Evolutionary conservation across 306 rosid species (phyloP).

Genomic region (Vigna hirtella): DNA sequence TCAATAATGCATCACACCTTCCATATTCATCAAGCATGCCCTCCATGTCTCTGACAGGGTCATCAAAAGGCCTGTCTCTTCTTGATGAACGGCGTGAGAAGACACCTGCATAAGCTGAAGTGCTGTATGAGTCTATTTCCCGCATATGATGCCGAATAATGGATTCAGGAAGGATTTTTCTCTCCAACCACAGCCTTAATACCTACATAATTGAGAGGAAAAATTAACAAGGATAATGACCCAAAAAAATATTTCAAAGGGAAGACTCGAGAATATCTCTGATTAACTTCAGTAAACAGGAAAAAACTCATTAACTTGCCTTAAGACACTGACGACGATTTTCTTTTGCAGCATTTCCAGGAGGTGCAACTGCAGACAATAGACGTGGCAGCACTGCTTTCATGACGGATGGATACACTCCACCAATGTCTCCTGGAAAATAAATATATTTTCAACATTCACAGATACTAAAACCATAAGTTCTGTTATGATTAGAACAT

Average conservation of each 20-base stretch:
- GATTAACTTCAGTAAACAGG: conserved; percentile 28
- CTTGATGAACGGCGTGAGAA: conserved; percentile 81
- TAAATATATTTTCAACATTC: conserved; percentile 34
- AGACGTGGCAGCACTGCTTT: conserved; percentile 82
- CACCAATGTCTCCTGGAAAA: conserved; percentile 76
- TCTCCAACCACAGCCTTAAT: conserved; percentile 89
- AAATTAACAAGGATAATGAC: conserved; percentile 35
- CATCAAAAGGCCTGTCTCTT: conserved; percentile 94
- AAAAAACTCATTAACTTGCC: conserved; percentile 58
- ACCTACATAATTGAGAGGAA: conserved; percentile 61
- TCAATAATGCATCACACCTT: conserved; percentile 67
- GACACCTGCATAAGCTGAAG: conserved; percentile 70
- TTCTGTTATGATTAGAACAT: conserved; percentile 25
- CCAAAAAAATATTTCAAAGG: conserved; percentile 16
- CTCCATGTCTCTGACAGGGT: conserved; percentile 98
- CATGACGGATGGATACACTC: conserved; percentile 70
- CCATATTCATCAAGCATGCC: conserved; percentile 99
- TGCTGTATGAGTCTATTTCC: conserved; percentile 64
- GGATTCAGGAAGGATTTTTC: conserved; percentile 81
- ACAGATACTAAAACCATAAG: conserved; percentile 19
- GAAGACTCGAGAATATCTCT: conserved; percentile 5
- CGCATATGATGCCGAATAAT: conserved; percentile 79
- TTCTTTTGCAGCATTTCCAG: conserved; percentile 78
- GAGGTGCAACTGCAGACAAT: conserved; percentile 92
- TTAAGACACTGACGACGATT: conserved; percentile 97